Evolutionary conservation across 257 asterid genomes (phyloP), one percentile per base, ranked within the genome.

Genomic region (Nicotiana noctiflora): DNA sequence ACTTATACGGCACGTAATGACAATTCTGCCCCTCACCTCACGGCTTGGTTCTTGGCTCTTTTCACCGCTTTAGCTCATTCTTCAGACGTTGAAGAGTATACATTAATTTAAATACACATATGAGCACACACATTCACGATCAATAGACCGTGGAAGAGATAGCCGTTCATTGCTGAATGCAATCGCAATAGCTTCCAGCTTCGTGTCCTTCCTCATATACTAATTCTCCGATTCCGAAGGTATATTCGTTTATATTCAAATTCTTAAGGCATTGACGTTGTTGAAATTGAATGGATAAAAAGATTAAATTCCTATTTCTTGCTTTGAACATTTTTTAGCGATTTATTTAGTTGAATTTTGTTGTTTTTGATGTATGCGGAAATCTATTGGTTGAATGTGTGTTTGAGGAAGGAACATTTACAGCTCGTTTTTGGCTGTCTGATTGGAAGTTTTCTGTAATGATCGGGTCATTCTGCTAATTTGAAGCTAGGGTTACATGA

Each of bases 1-100:
- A 82, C 87, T 89, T 85, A 17, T 72, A 89, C 88, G 87, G 84
- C 89, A 86, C 89, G 92, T 66, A 92, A 87, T 86, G 86, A 84
- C 94, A 51, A 25, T 79, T 34, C 8, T 51, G 29, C 49, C 52
- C 75, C 87, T 37, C 83, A 61, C 60, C 75, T 74, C 86, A 74
- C 88, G 80, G 61, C 82, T 56, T 14, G 17, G 40, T 21, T 52
- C 34, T 29, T 6, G 68, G 12, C 66, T 64, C 46, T n/a, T 61
- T 53, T 57, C 60, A 57, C 32, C 74, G 55, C 81, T 27, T 27
- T 27, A 76, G 80, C 80, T 76, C 49, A 34, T 32, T 67, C 64
- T 37, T 40, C 80, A 27, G 51, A 76, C 59, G 65, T 18, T 76
- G 80, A 76, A 76, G 53, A 57, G 34, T 51, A 72, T 29, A 76